These are phyloP conservation scores for Fraxinus floribunda DNA, from an alignment of 305 asterid genomes.

Conservation along the genomic window DNA sequence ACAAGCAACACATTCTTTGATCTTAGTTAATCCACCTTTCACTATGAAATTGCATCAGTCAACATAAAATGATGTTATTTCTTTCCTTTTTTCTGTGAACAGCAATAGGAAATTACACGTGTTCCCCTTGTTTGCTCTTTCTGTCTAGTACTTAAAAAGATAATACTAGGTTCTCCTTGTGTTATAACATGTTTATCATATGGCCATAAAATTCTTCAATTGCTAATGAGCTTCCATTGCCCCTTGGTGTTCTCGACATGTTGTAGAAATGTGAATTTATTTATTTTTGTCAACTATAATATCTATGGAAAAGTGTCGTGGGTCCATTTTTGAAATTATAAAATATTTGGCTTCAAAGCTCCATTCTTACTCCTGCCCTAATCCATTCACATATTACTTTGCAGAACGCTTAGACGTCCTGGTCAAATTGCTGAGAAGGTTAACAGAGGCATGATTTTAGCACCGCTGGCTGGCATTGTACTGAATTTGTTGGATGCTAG, in stretches of 20 bases:
- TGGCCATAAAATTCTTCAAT: background rate
- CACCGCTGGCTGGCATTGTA: slow-evolving; percentile 90
- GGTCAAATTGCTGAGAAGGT: slow-evolving; percentile 77
- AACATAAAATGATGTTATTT: slow-evolving; percentile 1
- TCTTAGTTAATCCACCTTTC: background rate
- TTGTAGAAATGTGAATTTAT: background rate
- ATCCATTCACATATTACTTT: slow-evolving; percentile 3
- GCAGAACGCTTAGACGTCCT: slow-evolving; percentile 73
- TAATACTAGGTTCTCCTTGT: background rate
- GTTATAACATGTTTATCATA: background rate
- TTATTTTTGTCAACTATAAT: background rate
- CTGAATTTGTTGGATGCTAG: slow-evolving; percentile 71
- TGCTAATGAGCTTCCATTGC: background rate
- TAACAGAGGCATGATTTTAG: slow-evolving; percentile 78
- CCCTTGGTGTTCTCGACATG: background rate
- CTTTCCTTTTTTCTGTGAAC: background rate
- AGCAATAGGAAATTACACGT: background rate
- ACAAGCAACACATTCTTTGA: background rate
- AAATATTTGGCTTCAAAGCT: slow-evolving; percentile 1
- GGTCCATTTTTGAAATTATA: background rate
- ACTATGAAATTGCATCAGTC: background rate
- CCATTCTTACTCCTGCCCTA: slow-evolving; percentile 14
- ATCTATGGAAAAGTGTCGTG: background rate
- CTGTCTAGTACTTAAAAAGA: background rate
- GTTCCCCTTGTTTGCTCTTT: background rate